These are phyloP conservation scores for Plasmodium ovale DNA, from an alignment of 169 alveolate species.

Conservation along the genomic window DNA sequence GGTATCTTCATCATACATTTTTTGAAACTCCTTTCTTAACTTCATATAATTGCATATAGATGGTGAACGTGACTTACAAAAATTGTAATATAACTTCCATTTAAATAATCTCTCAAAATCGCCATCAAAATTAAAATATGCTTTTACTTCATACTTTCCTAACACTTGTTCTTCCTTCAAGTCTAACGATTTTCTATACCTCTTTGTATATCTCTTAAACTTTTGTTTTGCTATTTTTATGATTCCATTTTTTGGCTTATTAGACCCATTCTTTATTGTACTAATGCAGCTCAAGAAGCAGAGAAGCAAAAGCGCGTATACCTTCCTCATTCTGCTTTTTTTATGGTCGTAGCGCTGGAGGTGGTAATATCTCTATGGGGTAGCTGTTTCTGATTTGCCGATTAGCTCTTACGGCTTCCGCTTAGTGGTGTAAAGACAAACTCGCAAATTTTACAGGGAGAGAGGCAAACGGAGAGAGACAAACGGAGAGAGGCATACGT, in stretches of 20 bases:
- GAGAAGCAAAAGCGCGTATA: background rate
- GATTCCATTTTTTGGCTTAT: background rate
- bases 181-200: conserved; percentile 8
- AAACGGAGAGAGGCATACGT: too few species aligned
- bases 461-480: too few species aligned
- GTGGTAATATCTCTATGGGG: too few species aligned
- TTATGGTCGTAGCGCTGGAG: too few species aligned
- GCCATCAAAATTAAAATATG: conserved; percentile 15
- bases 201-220: background rate
- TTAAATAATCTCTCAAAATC: conserved; percentile 31
- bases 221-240: background rate
- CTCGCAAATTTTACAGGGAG: too few species aligned
- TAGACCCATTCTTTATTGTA: background rate
- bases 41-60: conserved; percentile 1
- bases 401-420: too few species aligned
- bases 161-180: conserved; percentile 14
- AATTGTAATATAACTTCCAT: conserved; percentile 42
- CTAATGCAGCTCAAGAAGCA: background rate
- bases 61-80: background rate
- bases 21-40: conserved; percentile 10
- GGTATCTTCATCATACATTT: conserved; percentile 7
- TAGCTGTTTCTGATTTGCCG: too few species aligned
- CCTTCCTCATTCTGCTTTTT: too few species aligned
- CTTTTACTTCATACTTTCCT: conserved; percentile 31
- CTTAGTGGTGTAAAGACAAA: too few species aligned